Conservation (phyloP, 306 rosid genomes). For the Vachellia pachyceras region DNA sequence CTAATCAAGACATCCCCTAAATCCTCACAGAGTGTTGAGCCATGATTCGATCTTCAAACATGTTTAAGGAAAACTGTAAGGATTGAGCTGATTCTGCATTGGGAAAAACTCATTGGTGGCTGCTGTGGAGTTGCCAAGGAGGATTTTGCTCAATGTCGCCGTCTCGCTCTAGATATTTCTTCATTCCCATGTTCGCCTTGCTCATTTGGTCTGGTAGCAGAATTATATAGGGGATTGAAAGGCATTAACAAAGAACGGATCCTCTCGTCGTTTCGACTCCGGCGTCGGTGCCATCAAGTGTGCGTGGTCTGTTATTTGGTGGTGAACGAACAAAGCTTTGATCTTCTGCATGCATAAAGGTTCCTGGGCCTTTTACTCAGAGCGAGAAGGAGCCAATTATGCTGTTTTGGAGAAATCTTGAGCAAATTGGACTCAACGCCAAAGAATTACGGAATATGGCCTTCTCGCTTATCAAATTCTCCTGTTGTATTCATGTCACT, state of each 20-base stretch:
- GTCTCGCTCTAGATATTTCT: too few relatives aligned
- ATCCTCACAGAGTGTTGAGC: too few relatives aligned
- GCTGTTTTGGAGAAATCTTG: background rate
- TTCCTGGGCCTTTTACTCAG: background rate
- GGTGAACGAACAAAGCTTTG: background rate
- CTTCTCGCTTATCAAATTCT: slow-evolving; percentile 30
- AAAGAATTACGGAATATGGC: slow-evolving; percentile 46
- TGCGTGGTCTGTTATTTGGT: slow-evolving; percentile 11
- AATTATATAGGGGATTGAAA: background rate
- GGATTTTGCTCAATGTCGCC: background rate
- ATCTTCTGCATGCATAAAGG: background rate
- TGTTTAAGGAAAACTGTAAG: background rate
- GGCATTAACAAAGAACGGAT: background rate
- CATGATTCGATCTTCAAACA: background rate
- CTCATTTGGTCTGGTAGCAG: too few relatives aligned
- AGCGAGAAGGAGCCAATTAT: background rate
- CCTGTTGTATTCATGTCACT: slow-evolving; percentile 58
- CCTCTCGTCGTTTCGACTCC: background rate
- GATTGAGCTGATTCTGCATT: background rate
- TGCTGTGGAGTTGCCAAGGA: background rate
- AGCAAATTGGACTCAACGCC: slow-evolving; percentile 14
- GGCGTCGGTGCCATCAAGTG: background rate
- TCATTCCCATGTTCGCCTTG: background rate
- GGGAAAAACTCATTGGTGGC: background rate
- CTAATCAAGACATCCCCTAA: too few relatives aligned